Evolutionary conservation across 2,329 filamentous ascomycete genomes (phyloP), one percentile per base, ranked within the genome.

Genomic region (Xylariaceae sp.): DNA sequence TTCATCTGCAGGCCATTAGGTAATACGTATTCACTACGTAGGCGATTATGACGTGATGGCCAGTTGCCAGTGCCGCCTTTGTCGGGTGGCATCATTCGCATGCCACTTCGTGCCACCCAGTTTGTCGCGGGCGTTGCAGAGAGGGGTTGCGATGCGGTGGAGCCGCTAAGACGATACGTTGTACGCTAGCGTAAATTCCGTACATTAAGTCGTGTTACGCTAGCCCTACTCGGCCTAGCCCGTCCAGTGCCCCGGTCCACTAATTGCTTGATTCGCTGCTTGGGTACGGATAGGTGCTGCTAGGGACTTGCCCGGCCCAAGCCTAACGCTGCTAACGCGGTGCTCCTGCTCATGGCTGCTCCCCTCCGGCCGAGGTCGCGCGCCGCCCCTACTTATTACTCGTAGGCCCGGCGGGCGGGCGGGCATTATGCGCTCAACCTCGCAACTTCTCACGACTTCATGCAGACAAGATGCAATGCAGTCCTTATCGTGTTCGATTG

Each of bases 31-130:
- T 41, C 18, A 15, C 17, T 52, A 39, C 34, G n/a, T 39, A 35
- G 51, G 49, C 18, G 55, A 13, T 11, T 23, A 13, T n/a, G 51
- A 44, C 49, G 34, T 53, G 55, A 44, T 8, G 7, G 53, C 9
- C 60, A 60, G 60, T 54, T 62, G 60, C 49, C 58, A 60, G 23
- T 3, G 6, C 50, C 55, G 44, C n/a, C 13, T 4, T n/a, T 23
- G 55, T 49, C 58, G 37, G 55, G 55, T 56, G 55, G 17, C 53
- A 44, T 7, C 17, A 15, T 45, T 62, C 58, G 57, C 55, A 60
- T 60, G 61, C 55, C 34, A 47, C 55, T 47, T 44, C 5, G 23
- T 30, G 23, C 23, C 23, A 30, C 23, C 5, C 23, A 30, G 13
- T 45, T 11, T 11, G 10, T 11, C 11, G 9, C 13, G 13, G 13